phyloP scores from a whole-genome alignment of 257 asterid species.

The Leptodermis oblonga region DNA sequence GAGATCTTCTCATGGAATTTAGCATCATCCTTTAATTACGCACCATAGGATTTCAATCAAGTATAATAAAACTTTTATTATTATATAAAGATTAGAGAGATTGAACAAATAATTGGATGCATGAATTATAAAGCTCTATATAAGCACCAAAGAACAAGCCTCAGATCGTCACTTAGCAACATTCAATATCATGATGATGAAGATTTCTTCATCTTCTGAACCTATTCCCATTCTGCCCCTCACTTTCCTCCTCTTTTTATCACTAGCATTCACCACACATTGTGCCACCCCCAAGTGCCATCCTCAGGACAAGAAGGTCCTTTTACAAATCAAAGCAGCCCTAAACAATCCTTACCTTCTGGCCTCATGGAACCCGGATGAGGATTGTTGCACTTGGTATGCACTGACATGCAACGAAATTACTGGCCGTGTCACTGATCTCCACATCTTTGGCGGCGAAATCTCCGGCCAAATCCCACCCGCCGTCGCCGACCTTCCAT shows the following conservation, averaged over 20 bases:
- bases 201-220: not conserved
- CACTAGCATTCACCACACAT: constrained; percentile 2
- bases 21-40: too few species aligned
- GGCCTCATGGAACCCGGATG: constrained; percentile 47
- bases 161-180: not conserved
- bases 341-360: constrained; percentile 41
- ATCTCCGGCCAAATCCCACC: constrained; percentile 50
- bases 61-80: too few species aligned
- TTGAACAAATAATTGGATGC: not conserved
- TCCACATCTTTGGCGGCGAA: constrained; percentile 26
- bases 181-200: too few species aligned
- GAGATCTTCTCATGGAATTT: too few species aligned
- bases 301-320: constrained; percentile 54
- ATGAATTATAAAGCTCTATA: not conserved
- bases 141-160: not conserved
- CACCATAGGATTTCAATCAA: too few species aligned
- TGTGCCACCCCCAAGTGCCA: constrained; percentile 33
- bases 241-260: constrained; percentile 12
- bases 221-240: not conserved
- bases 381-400: constrained; percentile 58
- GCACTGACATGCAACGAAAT: constrained; percentile 32
- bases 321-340: constrained; percentile 46
- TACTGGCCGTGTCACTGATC: constrained; percentile 37
- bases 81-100: not conserved
- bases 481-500: constrained; percentile 41